phyloP scores from a whole-genome alignment of 2,329 filamentous ascomycete genomes.

The Aotearoamyces nothofagi region DNA sequence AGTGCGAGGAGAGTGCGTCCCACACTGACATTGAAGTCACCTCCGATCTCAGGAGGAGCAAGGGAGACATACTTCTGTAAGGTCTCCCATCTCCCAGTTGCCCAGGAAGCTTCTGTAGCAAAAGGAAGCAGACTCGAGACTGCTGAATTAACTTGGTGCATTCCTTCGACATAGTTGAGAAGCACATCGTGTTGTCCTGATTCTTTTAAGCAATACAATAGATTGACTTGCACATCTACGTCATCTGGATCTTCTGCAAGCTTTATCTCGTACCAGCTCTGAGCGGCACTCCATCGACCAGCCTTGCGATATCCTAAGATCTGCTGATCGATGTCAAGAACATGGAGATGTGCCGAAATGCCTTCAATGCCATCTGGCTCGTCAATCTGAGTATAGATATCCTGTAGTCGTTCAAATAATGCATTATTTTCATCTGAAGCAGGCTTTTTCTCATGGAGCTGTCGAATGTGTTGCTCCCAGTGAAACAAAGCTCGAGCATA shows the following conservation, averaged over 20 bases:
- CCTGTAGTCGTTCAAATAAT: slow-evolving; percentile 66
- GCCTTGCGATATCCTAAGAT: slow-evolving; percentile 86
- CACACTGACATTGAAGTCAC: slow-evolving; percentile 73
- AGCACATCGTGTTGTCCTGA: slow-evolving; percentile 93
- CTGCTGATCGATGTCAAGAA: slow-evolving; percentile 86
- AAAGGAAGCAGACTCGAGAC: slow-evolving; percentile 60
- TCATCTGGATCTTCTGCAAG: slow-evolving; percentile 67
- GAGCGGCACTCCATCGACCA: slow-evolving; percentile 83
- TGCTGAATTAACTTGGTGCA: slow-evolving; percentile 34
- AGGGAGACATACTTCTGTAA: slow-evolving; percentile 50
- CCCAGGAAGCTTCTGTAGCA: slow-evolving; percentile 85
- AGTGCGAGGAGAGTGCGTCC: slow-evolving; percentile 52
- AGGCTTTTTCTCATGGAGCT: slow-evolving; percentile 17
- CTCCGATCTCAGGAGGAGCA: slow-evolving; percentile 27
- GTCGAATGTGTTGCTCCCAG: slow-evolving; percentile 78
- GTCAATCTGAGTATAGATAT: slow-evolving; percentile 94
- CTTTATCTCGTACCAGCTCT: slow-evolving; percentile 94
- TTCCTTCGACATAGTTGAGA: slow-evolving; percentile 71
- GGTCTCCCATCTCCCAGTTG: slow-evolving; percentile 66
- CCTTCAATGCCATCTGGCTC: slow-evolving; percentile 95
- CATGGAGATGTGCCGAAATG: slow-evolving; percentile 73
- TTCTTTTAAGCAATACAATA: slow-evolving; percentile 80
- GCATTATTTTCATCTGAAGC: slow-evolving; percentile 37
- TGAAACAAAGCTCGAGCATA: slow-evolving; percentile 88
- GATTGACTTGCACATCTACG: slow-evolving; percentile 61